Evolutionary conservation across 2,329 filamentous ascomycete species (phyloP).

Genomic region (Fusarium praegraminearum): DNA sequence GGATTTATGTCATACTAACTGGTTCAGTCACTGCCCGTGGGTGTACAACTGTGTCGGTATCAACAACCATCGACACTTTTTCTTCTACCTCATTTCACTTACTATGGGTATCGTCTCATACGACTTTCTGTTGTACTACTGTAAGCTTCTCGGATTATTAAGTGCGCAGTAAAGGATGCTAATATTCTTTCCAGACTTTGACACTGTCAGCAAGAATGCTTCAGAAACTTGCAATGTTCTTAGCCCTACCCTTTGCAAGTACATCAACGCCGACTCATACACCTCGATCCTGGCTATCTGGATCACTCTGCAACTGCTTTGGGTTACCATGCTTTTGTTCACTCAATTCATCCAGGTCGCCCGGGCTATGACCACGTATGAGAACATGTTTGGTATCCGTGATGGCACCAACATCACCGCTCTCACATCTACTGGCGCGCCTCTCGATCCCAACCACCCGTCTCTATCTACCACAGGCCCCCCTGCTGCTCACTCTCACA

Average conservation of each 20-base stretch:
- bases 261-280: constrained; percentile 85
- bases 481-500: constrained; percentile 60
- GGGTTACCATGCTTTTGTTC: constrained; percentile 96
- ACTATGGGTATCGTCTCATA: constrained; percentile 80
- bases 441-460: constrained; percentile 74
- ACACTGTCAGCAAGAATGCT: constrained; percentile 64
- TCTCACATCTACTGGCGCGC: constrained; percentile 81
- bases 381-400: constrained; percentile 89
- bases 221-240: constrained; percentile 78
- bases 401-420: constrained; percentile 73
- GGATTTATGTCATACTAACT: constrained; percentile 38
- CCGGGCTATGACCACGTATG: constrained; percentile 93
- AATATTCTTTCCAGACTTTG: constrained; percentile 67
- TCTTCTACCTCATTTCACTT: constrained; percentile 85
- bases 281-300: constrained; percentile 84
- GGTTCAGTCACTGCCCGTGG: constrained; percentile 90
- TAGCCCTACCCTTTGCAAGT: constrained; percentile 77
- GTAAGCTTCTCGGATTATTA: too few relatives aligned
- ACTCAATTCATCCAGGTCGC: constrained; percentile 95
- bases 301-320: constrained; percentile 86
- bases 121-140: constrained; percentile 78
- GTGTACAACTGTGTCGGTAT: constrained; percentile 95
- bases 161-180: too few relatives aligned
- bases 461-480: constrained; percentile 66
- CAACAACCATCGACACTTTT: constrained; percentile 97